Base-by-base conservation (phyloP, 441 rosid species). In the Eutrema salsugineum region DNA sequence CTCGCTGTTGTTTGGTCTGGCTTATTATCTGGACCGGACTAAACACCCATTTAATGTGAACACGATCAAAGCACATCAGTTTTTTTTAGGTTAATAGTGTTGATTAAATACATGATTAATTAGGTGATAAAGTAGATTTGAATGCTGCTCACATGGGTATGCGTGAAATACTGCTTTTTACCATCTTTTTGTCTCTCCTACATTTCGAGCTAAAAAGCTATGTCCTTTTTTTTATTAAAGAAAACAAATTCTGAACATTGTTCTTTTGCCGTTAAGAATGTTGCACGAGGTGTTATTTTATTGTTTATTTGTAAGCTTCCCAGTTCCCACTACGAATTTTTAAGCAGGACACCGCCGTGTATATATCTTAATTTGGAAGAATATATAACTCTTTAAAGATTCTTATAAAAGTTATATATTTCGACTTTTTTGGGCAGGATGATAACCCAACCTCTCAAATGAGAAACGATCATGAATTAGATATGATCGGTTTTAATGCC, bases 61-160 rank as follows among this genome's bases (percentile, higher is more conserved):
- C 70, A 72, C 53, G 43, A 51, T 15, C 55, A 73, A 48, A 49
- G 24, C 47, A 59, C 27, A 33, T 12, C 8, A 36, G 69, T 61
- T 69, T 15, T 43, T 43, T 48, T 48, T 33, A 64, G 54, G 5
- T 39, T 53, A 38, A 17, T 58, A 70, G 54, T 73, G 38, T 63
- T 46, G 49, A 61, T 64, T 63, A 48, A 70, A 55, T 40, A 48
- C n/a, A 71, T 54, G 68, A 63, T 71, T 66, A 67, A 20, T 14
- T 55, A 66, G 74, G 55, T 50, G 65, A 69, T 69, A 68, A 67
- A 47, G 71, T 66, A 76, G 60, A 71, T 59, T 65, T 63, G 42
- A 71, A 62, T 83, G 88, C 81, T 73, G 66, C 62, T 65, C 90
- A 85, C 88, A 81, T 81, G 90, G 81, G 54, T 42, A 73, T 64